Evolutionary conservation across 495 filamentous ascomycete genomes (phyloP).

Genomic region (Penicillium taxi): DNA sequence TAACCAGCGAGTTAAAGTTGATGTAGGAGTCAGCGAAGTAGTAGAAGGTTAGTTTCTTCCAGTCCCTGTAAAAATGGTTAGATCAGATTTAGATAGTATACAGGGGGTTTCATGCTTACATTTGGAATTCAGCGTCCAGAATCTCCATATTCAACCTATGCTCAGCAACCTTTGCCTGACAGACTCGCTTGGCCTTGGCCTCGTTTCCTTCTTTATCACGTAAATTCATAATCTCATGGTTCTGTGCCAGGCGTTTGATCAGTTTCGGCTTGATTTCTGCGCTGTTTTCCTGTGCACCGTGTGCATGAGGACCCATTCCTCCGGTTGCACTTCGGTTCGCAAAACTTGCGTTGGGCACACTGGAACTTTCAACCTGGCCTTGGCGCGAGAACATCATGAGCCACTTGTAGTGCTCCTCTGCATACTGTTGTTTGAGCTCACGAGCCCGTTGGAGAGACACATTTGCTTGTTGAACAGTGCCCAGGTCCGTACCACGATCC

Average conservation of each 20-base stretch:
- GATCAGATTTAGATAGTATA: neutral
- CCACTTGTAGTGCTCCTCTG: conserved; percentile 91
- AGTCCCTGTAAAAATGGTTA: conserved; percentile 58
- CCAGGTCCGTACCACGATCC: conserved; percentile 90
- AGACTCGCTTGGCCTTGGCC: conserved; percentile 93
- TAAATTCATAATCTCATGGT: conserved; percentile 77
- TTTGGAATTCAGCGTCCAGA: conserved; percentile 97
- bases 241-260: conserved; percentile 87
- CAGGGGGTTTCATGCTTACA: conserved; percentile 51
- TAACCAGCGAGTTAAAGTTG: conserved; percentile 96
- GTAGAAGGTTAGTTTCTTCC: conserved; percentile 98
- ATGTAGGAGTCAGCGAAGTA: conserved; percentile 98
- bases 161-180: conserved; percentile 90
- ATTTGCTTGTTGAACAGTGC: conserved; percentile 80
- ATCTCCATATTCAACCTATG: conserved; percentile 97
- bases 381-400: conserved; percentile 91
- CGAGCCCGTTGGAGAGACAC: conserved; percentile 78
- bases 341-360: conserved; percentile 41
- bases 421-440: conserved; percentile 77
- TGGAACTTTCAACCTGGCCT: conserved; percentile 53
- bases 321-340: conserved; percentile 55
- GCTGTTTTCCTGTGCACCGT: conserved; percentile 66
- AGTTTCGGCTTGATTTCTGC: conserved; percentile 86
- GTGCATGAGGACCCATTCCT: conserved; percentile 65
- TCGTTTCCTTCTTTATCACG: conserved; percentile 95